Base-by-base conservation (phyloP, 768 basidiomycete genomes). In the Suillus alpinus region DNA sequence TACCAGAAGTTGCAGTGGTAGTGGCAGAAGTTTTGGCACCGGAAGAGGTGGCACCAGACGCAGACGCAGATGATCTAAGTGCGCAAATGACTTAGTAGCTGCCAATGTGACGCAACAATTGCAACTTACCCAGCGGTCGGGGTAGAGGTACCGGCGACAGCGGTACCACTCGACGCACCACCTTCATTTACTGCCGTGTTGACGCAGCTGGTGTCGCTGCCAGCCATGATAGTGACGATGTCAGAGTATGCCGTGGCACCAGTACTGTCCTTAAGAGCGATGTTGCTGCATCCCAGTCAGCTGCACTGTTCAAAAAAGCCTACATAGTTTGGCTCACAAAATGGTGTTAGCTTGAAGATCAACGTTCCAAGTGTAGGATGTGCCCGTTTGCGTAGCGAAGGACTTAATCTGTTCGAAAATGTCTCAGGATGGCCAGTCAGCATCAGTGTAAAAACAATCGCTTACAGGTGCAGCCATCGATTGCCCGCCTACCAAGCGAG, bases 221-320 rank as follows among this genome's bases (percentile, higher is more conserved):
- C 74, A 5, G 68, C 2, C 57, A 71, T 63, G 52, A 90, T 70
- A 0, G 75, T 82, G 36, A 85, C 75, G 2, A 76, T 73, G 56
- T 83, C 83, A 14, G 83, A 82, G 73, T 78, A 91, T 7, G 78
- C 83, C 9, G 66, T 69, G 1, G 68, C 16, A 16, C 89, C 89
- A 14, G 83, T 82, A 67, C 71, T 73, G 63, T 91, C 89, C 74
- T 85, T 87, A 63, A 88, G 60, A 13, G 68, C 68, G 37, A 83
- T 65, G n/a, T 82, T 81, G 65, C 89, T 91, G 56, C 13, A 63
- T 20, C 36, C 40, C 29, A 8, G 37, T 68, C 9, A 62, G 53
- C 20, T 0, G 14, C n/a, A 2, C 12, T 0, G 1, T 37, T 2
- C 6, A 16, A 16, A 41, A 10, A 41, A 0, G 16, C 2, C 2